Percentiles rank a stretch among this genome's conserved stretches.
Evolutionary conservation across 2,329 filamentous ascomycete genomes (phyloP).

Genomic region (Emericellopsis atlantica): DNA sequence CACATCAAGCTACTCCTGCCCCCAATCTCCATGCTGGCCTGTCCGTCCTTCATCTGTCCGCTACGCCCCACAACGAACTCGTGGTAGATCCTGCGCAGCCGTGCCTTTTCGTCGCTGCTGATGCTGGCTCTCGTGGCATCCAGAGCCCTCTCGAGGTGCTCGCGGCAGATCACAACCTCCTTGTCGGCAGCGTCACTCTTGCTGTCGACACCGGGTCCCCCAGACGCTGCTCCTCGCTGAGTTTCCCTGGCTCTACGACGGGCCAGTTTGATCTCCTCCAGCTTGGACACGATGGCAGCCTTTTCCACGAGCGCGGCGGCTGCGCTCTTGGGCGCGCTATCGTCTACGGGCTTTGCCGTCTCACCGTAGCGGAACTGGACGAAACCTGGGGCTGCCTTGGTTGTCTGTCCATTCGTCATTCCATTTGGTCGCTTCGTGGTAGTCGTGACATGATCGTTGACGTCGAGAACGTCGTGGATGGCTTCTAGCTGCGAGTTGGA

Average conservation of each 20-base stretch:
- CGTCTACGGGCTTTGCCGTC: slow-evolving; percentile 29
- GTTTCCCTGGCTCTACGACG: slow-evolving; percentile 34
- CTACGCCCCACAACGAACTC: slow-evolving; percentile 91
- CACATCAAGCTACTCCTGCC: slow-evolving; percentile 91
- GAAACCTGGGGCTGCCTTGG: slow-evolving; percentile 38
- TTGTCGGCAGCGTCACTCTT: slow-evolving; percentile 23
- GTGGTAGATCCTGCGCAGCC: slow-evolving; percentile 70
- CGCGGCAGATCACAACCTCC: slow-evolving; percentile 76
- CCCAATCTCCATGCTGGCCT: slow-evolving; percentile 84
- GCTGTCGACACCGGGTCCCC: slow-evolving; percentile 11
- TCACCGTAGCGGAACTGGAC: slow-evolving; percentile 76
- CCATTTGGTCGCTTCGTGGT: slow-evolving; percentile 10
- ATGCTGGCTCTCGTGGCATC: slow-evolving; percentile 72
- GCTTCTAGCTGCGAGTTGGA: slow-evolving; percentile 96
- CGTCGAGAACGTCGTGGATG: slow-evolving; percentile 76
- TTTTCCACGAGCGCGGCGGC: slow-evolving; percentile 57
- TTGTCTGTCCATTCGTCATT: slow-evolving; percentile 17
- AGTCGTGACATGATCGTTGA: slow-evolving; percentile 32
- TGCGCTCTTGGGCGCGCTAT: slow-evolving; percentile 32
- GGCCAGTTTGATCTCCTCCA: slow-evolving; percentile 64
- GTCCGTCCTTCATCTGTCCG: slow-evolving; percentile 89
- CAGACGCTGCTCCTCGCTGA: slow-evolving; percentile 4
- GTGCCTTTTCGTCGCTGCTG: slow-evolving; percentile 58
- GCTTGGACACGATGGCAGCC: slow-evolving; percentile 66
- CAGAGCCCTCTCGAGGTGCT: slow-evolving; percentile 69